A percentile compares a stretch with the other conserved stretches of the same genome.
phyloP scores from a whole-genome alignment of 345 rosid species.

The Brassica carinata region DNA sequence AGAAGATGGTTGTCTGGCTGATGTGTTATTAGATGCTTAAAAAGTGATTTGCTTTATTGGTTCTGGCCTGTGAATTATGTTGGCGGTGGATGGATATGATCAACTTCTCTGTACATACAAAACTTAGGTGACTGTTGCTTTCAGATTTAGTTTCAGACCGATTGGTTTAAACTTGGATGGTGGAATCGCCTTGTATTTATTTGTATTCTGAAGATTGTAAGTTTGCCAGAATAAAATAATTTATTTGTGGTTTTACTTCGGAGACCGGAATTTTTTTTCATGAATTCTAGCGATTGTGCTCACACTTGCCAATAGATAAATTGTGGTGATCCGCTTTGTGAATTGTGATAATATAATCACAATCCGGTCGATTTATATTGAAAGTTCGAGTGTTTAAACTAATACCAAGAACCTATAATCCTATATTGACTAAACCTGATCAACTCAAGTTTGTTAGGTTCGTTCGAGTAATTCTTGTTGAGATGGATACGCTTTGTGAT shows the following conservation, averaged over 20 bases:
- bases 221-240: not conserved
- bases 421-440: too few species aligned
- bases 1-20: slow-evolving; percentile 60
- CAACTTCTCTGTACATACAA: slow-evolving; percentile 20
- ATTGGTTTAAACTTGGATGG: not conserved
- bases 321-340: not conserved
- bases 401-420: too few species aligned
- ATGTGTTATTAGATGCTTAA: slow-evolving; percentile 39
- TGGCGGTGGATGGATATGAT: slow-evolving; percentile 5
- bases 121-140: not conserved
- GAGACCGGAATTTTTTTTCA: not conserved
- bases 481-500: too few species aligned
- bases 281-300: not conserved
- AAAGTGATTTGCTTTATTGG: slow-evolving; percentile 14
- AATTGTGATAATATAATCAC: not conserved
- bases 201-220: not conserved
- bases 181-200: not conserved
- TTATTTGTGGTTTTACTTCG: not conserved
- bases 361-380: not conserved
- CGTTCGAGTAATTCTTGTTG: too few species aligned
- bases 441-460: too few species aligned
- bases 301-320: not conserved
- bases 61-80: slow-evolving; percentile 9
- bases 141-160: not conserved
- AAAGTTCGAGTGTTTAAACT: not conserved